Evolutionary conservation across 1,284 basidiomycete genomes (phyloP).

Genomic region (Rhodotorula sp.): DNA sequence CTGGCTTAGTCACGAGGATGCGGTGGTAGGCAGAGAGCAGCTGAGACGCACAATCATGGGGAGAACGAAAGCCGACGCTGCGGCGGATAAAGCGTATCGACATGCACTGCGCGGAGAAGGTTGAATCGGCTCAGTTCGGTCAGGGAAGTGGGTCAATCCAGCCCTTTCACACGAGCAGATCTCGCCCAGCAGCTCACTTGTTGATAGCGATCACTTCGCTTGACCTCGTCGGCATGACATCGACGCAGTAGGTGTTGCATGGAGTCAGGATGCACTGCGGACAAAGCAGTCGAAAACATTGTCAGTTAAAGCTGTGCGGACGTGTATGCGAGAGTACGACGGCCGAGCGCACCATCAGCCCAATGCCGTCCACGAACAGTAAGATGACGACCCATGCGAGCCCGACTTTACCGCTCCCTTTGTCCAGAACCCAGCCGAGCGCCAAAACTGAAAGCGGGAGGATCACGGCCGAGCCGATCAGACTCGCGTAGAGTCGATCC

Average conservation of each 20-base stretch:
- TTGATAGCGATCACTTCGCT: constrained; percentile 55
- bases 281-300: too few relatives aligned
- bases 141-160: background rate
- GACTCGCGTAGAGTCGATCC: constrained; percentile 59
- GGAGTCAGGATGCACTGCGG: constrained; percentile 55
- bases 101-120: constrained; percentile 2
- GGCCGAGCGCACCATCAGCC: constrained; percentile 50
- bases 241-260: constrained; percentile 59
- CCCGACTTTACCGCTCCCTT: constrained; percentile 45
- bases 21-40: background rate
- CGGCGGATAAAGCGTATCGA: constrained; percentile 51
- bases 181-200: constrained; percentile 2
- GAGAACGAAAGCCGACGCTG: constrained; percentile 53
- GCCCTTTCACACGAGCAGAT: background rate
- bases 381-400: constrained; percentile 45
- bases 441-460: constrained; percentile 53
- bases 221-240: constrained; percentile 57
- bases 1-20: background rate
- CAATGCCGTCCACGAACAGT: constrained; percentile 49
- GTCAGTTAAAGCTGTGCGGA: background rate
- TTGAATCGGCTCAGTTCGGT: background rate
- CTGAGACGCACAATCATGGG: constrained; percentile 52
- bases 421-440: constrained; percentile 38
- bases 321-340: background rate
- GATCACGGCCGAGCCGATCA: constrained; percentile 55